A percentile compares a stretch with the other conserved stretches of the same genome.
Conservation (phyloP, 257 asterid genomes). For the Henckelia pumila region DNA sequence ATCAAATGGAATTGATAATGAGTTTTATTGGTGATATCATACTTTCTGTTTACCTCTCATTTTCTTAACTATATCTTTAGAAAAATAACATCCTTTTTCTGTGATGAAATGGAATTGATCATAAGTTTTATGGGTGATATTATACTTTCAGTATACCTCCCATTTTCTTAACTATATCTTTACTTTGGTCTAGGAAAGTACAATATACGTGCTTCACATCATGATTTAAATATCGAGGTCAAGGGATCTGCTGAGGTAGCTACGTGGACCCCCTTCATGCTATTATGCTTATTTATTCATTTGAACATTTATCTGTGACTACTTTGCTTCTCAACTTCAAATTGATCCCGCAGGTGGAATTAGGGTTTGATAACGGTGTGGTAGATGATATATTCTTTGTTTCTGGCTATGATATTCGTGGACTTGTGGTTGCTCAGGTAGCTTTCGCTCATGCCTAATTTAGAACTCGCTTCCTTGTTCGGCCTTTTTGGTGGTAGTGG, state of each 20-base stretch:
- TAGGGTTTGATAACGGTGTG: slow-evolving; percentile 66
- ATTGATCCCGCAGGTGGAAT: slow-evolving; percentile 62
- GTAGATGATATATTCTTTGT: slow-evolving; percentile 71
- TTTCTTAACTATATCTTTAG: too few relatives aligned
- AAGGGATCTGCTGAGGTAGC: slow-evolving; percentile 78
- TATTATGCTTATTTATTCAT: not conserved
- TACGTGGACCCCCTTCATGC: slow-evolving; percentile 23
- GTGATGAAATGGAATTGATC: slow-evolving; percentile 9
- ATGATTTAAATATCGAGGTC: slow-evolving; percentile 66
- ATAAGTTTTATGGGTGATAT: slow-evolving; percentile 5
- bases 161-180: slow-evolving; percentile 22
- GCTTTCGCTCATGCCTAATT: slow-evolving; percentile 16
- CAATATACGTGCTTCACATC: slow-evolving; percentile 66
- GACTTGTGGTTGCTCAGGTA: slow-evolving; percentile 94
- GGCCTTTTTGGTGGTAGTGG: slow-evolving; percentile 13
- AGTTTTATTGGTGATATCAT: too few relatives aligned
- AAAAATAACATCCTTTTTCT: slow-evolving; percentile 1
- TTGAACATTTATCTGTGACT: slow-evolving; percentile 11
- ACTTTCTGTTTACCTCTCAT: too few relatives aligned
- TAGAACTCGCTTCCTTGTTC: slow-evolving; percentile 5
- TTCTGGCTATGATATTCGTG: slow-evolving; percentile 82
- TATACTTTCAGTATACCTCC: slow-evolving; percentile 5
- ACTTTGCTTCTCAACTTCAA: slow-evolving; percentile 6
- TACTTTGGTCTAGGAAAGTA: slow-evolving; percentile 63
- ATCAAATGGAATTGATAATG: too few relatives aligned